These are phyloP conservation scores for Dactylella cylindrospora DNA, from an alignment of 2,329 filamentous ascomycete genomes.

Conservation along the genomic window DNA sequence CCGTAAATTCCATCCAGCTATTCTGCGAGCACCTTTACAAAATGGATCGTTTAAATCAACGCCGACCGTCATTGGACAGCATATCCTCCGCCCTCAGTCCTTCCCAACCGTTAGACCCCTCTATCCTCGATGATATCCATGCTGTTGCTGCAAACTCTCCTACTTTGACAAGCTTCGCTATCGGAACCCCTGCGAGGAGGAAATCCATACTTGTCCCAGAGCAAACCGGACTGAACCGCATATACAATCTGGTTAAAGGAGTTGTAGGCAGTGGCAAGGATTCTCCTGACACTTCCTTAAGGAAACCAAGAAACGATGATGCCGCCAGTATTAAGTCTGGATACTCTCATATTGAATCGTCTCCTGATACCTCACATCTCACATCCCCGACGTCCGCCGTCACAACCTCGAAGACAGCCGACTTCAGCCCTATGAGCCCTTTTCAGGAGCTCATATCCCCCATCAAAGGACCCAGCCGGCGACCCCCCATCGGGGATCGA, in stretches of 20 bases:
- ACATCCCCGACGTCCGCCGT: constrained; percentile 18
- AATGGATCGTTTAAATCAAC: constrained; percentile 31
- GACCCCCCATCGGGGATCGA: constrained; percentile 17
- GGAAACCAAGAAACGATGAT: constrained; percentile 33
- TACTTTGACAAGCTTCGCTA: constrained; percentile 30
- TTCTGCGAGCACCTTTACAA: not conserved
- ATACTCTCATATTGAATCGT: constrained; percentile 39
- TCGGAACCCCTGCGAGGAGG: constrained; percentile 19
- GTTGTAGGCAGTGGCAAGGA: constrained; percentile 36
- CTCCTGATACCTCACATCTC: constrained; percentile 19
- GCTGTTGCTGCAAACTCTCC: constrained; percentile 31
- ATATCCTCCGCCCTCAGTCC: constrained; percentile 30
- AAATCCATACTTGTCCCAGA: constrained; percentile 29
- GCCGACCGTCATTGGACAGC: constrained; percentile 37
- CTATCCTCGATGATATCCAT: constrained; percentile 41
- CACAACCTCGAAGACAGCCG: constrained; percentile 6
- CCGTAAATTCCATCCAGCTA: not conserved
- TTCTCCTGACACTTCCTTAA: constrained; percentile 15
- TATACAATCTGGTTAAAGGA: constrained; percentile 38
- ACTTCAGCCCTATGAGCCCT: constrained; percentile 30
- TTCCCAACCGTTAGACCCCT: constrained; percentile 33
- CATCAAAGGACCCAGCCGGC: constrained; percentile 34
- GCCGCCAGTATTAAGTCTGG: constrained; percentile 36
- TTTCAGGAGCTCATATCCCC: constrained; percentile 41
- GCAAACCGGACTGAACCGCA: constrained; percentile 38